Percentiles rank a stretch among this genome's conserved stretches.
phyloP scores from a whole-genome alignment of 177 flowering plant genomes.

The Telopea speciosissima region DNA sequence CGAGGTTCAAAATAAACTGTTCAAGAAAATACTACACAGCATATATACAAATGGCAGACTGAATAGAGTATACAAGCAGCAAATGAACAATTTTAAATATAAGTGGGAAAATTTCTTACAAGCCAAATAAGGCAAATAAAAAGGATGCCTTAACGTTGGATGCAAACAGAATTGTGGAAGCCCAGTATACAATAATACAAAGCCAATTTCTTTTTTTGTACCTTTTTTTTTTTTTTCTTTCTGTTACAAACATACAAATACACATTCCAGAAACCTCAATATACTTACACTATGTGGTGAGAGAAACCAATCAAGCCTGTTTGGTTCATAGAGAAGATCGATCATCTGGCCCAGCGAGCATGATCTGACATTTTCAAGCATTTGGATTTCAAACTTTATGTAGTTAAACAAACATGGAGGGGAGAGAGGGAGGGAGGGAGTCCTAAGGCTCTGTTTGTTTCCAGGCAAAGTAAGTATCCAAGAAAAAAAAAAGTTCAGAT shows the following conservation, averaged over 20 bases:
- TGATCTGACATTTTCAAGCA: conserved; percentile 40
- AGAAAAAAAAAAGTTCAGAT: not conserved
- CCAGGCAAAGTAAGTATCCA: no score
- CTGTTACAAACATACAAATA: conserved; percentile 26
- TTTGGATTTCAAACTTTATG: not conserved
- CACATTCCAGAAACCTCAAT: conserved; percentile 4
- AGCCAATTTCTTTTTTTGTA: not conserved
- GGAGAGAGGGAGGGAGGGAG: no score
- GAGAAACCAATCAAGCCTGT: not conserved
- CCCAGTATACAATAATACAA: conserved; percentile 4
- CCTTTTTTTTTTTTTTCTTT: conserved; percentile 1
- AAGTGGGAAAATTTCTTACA: conserved; percentile 16
- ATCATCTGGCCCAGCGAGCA: conserved; percentile 86
- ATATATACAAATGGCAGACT: no score
- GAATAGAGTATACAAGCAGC: not conserved
- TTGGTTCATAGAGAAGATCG: conserved; percentile 26
- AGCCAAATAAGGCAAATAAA: conserved; percentile 32
- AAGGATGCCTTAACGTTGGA: conserved; percentile 33
- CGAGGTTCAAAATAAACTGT: not conserved
- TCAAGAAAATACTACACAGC: not conserved
- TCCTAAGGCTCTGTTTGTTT: no score
- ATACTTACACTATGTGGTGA: conserved; percentile 8
- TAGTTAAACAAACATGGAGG: not conserved
- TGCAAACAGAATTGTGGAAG: conserved; percentile 22
- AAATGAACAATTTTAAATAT: conserved; percentile 1